Base-by-base conservation (phyloP, 176 grass and related monocot genomes). In the Oryza punctata region DNA sequence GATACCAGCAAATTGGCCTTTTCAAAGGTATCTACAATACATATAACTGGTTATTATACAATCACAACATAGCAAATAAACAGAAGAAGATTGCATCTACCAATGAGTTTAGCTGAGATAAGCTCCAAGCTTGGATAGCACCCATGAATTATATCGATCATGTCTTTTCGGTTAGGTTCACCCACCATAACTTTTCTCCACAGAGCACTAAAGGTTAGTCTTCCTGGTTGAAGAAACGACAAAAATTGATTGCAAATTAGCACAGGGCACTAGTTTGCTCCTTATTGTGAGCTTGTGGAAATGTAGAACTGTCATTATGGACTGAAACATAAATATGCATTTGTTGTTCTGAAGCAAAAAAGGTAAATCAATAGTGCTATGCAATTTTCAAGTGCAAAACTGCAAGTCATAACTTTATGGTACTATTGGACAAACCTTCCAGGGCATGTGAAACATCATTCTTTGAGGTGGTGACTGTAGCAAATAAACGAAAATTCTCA, bases 161-260 rank as follows among this genome's bases (percentile, higher is more conserved):
- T 91, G 83, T 98, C 95, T 73, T 85, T 81, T 32, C 46, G 76
- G 59, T 78, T 88, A 81, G 95, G 86, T 84, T 70, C 73, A 54
- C 84, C 80, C 67, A 98, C 79, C 90, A 98, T 85, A 78, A 95
- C 90, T 78, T 93, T 92, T 88, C 95, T 95, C 95, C 95, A 98
- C 28, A 98, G 85, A 24, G 78, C 64, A 90, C 89, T 93, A 60
- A 90, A 95, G 25, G 76, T 74, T 80, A 85, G 63, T 75, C 52
- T 81, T 71, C 88, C 87, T 87, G 71, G 32, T 38, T 15, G 16
- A 75, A 23, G 54, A 90, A 69, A 59, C 41, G 49, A 16, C 33
- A 88, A 75, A 82, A 1, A 84, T 52, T 33, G 45, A 76, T 64
- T 41, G 28, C 67, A 25, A 81, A 75, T 72, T 12, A 65, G 18